A percentile compares a stretch with the other conserved stretches of the same genome.
Evolutionary conservation across 768 basidiomycete genomes (phyloP).

Genomic region (Cantharellus cinnabarinus): DNA sequence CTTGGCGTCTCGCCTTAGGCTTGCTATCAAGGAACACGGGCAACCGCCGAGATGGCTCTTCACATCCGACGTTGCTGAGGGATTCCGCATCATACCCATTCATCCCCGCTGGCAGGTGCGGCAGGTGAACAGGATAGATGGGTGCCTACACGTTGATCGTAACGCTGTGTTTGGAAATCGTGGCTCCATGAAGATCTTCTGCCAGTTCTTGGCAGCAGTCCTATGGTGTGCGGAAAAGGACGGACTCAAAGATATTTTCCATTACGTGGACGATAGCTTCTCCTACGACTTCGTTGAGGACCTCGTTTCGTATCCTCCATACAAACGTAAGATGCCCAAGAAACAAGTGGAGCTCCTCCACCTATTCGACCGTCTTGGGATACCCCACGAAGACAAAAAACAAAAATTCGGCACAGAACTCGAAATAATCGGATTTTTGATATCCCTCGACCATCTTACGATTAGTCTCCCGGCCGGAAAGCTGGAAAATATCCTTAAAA

Average conservation of each 20-base stretch:
- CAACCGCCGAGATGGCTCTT: constrained; percentile 9
- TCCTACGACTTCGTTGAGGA: background rate
- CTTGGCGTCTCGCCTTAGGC: constrained; percentile 11
- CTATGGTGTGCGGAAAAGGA: constrained; percentile 19
- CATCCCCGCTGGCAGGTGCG: too few species aligned
- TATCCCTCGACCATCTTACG: too few species aligned
- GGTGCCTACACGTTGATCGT: constrained; percentile 12
- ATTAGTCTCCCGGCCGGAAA: too few species aligned
- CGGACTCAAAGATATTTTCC: constrained; percentile 7
- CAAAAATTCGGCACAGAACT: background rate
- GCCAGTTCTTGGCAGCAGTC: constrained; percentile 17
- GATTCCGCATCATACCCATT: constrained; percentile 12
- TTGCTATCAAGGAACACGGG: background rate
- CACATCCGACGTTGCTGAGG: constrained; percentile 22
- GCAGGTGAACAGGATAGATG: too few species aligned
- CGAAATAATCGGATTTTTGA: too few species aligned
- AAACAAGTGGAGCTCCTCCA: constrained; percentile 6
- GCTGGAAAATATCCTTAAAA: too few species aligned
- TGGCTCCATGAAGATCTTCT: constrained; percentile 14
- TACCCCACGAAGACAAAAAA: background rate
- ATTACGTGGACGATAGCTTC: background rate
- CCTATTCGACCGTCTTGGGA: constrained; percentile 8
- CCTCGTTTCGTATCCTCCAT: constrained; percentile 3
- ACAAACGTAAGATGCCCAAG: constrained; percentile 1
- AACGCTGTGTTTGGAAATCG: constrained; percentile 18